Evolutionary conservation across 345 rosid genomes (phyloP), one percentile per base, ranked within the genome.

Genomic region (Pistacia integerrima): DNA sequence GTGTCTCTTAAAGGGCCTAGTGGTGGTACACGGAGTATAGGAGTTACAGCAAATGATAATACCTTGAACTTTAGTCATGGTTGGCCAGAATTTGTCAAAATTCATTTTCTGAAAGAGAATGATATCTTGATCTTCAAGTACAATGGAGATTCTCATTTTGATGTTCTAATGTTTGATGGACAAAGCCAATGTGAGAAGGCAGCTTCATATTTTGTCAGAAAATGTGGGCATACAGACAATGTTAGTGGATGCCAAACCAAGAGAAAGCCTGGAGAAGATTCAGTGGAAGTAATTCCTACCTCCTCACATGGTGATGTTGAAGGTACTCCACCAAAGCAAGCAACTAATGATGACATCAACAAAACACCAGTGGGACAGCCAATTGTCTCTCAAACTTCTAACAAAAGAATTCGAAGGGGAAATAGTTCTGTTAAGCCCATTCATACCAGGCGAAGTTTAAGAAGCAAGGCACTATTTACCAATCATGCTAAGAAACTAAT

Each of bases 1-100:
- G 93, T 91, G 76, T 75, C 86, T 7, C 85, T 94, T 51, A 91
- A 85, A 86, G 88, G 91, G 76, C 97, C 98, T 17, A 85, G 90
- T 35, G 92, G 98, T 1, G 11, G 54, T 46, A 72, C 73, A 33
- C 90, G 93, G 93, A 83, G 80, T 61, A 88, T 91, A 8, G 86
- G 85, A 69, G 69, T 89, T 25, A 84, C 79, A 74, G 74, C 79
- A 33, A 78, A 77, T 44, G 83, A 79, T 41, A 84, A 82, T 30
- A 70, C 76, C 54, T 46, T 85, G 71, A 72, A 83, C 81, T 92
- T 94, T 51, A 58, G 76, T 58, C 67, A 67, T 60, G 98, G 94
- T 49, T 92, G 98, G 97, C 69, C 80, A 60, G 87, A 83, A 64
- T 92, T 92, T 81, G 90, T 82, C 28, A 80, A 76, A 66, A 89